Evolutionary conservation across 2,329 filamentous ascomycete genomes (phyloP), one percentile per base, ranked within the genome.

Genomic region (Pseudovirgaria hyperparasitica): DNA sequence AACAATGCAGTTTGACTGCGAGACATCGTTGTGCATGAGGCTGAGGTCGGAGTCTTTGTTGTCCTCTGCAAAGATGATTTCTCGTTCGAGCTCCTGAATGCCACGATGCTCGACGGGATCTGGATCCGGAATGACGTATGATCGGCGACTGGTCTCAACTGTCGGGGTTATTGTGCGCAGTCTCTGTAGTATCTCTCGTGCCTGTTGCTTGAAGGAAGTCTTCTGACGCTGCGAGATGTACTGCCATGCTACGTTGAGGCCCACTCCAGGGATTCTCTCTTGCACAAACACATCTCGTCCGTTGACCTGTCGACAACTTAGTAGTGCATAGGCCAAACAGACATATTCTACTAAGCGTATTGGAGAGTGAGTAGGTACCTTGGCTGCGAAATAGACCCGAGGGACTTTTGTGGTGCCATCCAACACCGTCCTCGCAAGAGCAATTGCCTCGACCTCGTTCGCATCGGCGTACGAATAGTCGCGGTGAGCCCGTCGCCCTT

Each of bases 401-500:
- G 57, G 53, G 3, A 57, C 42, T 35, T 34, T 47, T 5, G 56
- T 31, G 16, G 13, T 27, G 17, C 42, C 34, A 5, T 34, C 32
- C 5, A 58, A 26, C 7, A 38, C 32, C 2, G 26, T 31, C 30
- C 38, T 48, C 13, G 46, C 54, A n/a, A 58, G 18, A 28, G 34
- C 27, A 34, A 41, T 44, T 13, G 52, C 56, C n/a, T 39, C 21
- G 2, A 50, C 28, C 30, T 62, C 57, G 32, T 62, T 62, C 3
- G 42, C 44, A 39, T 62, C 58, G 9, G 51, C 49, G 28, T 48
- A 56, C 8, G 55, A 54, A 38, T 51, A 61, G 35, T 58, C 51
- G 5, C 38, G 38, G 19, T 21, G 15, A n/a, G n/a, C n/a, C 10
- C 16, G 18, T 20, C 26, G 19, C 16, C 28, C 23, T 26, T 29